Base-by-base conservation (phyloP, 148 eudicot species). In the Linanthus parryae region DNA sequence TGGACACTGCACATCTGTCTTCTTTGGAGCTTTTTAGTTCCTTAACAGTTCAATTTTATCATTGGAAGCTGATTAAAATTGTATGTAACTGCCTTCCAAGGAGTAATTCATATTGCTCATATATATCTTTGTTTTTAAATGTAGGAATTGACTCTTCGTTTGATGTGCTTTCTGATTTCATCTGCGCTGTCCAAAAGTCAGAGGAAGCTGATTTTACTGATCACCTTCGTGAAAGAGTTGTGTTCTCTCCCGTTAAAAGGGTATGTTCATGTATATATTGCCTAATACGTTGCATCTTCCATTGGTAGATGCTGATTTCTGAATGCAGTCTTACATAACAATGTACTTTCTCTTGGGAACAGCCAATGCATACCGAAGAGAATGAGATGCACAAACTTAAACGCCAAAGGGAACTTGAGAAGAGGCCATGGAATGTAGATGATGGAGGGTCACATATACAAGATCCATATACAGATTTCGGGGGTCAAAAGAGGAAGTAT, bases 101-200 rank as follows among this genome's bases (percentile, higher is more conserved):
- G n/a, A n/a, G n/a, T n/a, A n/a, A n/a, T n/a, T n/a, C n/a, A n/a
- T n/a, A n/a, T 7, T 40, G 14, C 10, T 16, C 30, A 22, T 9
- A 28, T 41, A 55, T 2, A 6, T 0, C 8, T 13, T 18, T 5
- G 8, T 30, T 30, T 44, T 17, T 16, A 44, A 59, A 43, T 60
- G 44, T 72, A 88, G 97, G 97, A 30, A 66, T 83, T 22, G 69
- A 73, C 14, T 66, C 94, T 16, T 60, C 94, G 19, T 19, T 81
- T 22, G 76, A 62, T 15, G 94, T 72, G 30, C 65, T 88, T 8
- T 67, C 84, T 12, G 84, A 84, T 63, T 79, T 74, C 23, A 59
- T 88, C 40, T 57, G 42, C 33, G 94, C 90, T 45, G 94, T 90
- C 26, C 97, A 84, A 64, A 51, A 74, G 68, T 80, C 84, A 9